Conservation (phyloP, 768 basidiomycete genomes). For the Dictyophora rubrovolvata region DNA sequence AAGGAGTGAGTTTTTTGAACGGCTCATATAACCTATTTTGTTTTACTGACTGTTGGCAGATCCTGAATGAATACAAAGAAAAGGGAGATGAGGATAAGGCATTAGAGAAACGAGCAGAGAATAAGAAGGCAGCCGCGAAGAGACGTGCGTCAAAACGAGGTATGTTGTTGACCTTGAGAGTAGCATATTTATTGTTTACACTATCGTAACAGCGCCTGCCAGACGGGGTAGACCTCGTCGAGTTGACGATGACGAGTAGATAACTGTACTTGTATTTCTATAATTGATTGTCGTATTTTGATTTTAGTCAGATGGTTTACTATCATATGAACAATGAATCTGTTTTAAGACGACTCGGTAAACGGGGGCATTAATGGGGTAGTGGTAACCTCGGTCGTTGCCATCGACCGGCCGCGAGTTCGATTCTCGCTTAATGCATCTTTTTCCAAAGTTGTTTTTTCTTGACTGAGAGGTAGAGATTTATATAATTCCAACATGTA, state of each 20-base stretch:
- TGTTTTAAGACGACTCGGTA: too few species aligned
- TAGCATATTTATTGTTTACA: neutral
- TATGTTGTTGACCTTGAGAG: constrained; percentile 15
- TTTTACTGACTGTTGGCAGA: constrained; percentile 33
- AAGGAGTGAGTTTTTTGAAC: constrained; percentile 37
- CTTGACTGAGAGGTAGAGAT: too few species aligned
- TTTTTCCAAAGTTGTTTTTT: neutral
- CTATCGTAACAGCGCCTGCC: neutral
- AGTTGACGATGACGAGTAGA: neutral
- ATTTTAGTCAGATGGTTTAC: too few species aligned
- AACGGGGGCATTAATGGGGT: constrained; percentile 23
- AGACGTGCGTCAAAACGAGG: constrained; percentile 49
- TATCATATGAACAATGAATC: too few species aligned
- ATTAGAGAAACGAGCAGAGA: constrained; percentile 75
- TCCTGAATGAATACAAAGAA: constrained; percentile 67
- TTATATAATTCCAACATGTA: too few species aligned
- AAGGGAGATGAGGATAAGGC: constrained; percentile 91
- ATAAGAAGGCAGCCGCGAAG: constrained; percentile 73
- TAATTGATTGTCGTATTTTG: neutral
- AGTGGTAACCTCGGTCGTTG: constrained; percentile 27
- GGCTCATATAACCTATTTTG: neutral
- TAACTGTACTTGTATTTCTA: neutral
- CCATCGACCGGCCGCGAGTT: constrained; percentile 13
- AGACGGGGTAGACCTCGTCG: neutral
- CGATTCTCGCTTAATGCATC: neutral